phyloP scores from a whole-genome alignment of 2,329 filamentous ascomycete genomes.

The Neonectria neomacrospora region DNA sequence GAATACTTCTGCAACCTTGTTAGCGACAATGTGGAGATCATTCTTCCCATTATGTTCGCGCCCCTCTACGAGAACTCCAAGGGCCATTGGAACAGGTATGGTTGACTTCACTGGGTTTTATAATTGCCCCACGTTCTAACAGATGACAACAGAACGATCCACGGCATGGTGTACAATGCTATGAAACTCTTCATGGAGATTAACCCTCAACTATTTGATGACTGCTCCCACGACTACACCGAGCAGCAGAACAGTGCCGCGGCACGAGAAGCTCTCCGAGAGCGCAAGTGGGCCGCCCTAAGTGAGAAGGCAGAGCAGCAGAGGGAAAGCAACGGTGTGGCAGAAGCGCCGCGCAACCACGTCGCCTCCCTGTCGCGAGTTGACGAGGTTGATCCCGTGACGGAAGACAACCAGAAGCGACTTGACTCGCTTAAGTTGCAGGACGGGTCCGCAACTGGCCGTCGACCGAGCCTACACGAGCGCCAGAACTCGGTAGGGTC shows the following conservation, averaged over 20 bases:
- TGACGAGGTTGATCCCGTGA: slow-evolving; percentile 82
- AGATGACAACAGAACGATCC: slow-evolving; percentile 79
- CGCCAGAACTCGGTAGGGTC: slow-evolving; percentile 70
- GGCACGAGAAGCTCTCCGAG: slow-evolving; percentile 82
- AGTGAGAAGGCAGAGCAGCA: slow-evolving; percentile 81
- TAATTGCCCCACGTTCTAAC: slow-evolving; percentile 16
- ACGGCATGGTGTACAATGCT: slow-evolving; percentile 99
- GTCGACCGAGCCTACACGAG: slow-evolving; percentile 66
- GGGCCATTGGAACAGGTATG: slow-evolving; percentile 96
- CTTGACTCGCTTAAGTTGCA: slow-evolving; percentile 91
- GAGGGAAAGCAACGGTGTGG: slow-evolving; percentile 56
- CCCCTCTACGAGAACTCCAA: slow-evolving; percentile 99
- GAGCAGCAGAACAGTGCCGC: slow-evolving; percentile 93
- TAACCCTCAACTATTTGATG: slow-evolving; percentile 97
- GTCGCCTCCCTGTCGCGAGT: slow-evolving; percentile 60
- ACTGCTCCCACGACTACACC: slow-evolving; percentile 98
- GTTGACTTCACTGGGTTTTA: background rate
- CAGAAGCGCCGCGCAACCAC: slow-evolving; percentile 52
- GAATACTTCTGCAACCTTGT: slow-evolving; percentile 99
- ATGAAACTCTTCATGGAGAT: slow-evolving; percentile 99
- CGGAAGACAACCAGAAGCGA: slow-evolving; percentile 86
- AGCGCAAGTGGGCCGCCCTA: slow-evolving; percentile 90
- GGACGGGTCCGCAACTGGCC: slow-evolving; percentile 70
- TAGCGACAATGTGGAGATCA: slow-evolving; percentile 98
- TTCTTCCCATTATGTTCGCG: slow-evolving; percentile 98